Evolutionary conservation across 345 rosid species (phyloP).

Genomic region (Aegle marmelos): DNA sequence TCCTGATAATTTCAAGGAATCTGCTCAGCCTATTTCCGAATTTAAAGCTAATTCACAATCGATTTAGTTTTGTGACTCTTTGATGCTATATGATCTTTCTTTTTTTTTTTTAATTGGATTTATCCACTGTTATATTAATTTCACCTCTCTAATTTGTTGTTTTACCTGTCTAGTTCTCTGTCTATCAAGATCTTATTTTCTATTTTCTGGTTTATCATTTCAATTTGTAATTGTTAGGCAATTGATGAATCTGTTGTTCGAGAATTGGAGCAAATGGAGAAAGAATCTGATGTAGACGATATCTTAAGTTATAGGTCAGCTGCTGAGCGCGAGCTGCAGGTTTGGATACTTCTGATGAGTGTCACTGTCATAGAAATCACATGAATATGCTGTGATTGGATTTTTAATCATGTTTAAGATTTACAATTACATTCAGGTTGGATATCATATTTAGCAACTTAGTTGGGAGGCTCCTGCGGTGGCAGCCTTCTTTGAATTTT

Average conservation of each 20-base stretch:
- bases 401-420: background rate
- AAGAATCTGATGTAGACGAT: slow-evolving; percentile 76
- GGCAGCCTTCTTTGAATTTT: background rate
- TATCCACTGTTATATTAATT: background rate
- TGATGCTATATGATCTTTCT: background rate
- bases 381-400: background rate
- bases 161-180: background rate
- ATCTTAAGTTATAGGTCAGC: slow-evolving; percentile 78
- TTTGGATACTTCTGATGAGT: slow-evolving; percentile 30
- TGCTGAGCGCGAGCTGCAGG: slow-evolving; percentile 89
- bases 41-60: background rate
- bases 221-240: slow-evolving; percentile 41
- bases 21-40: background rate
- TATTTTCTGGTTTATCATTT: slow-evolving; percentile 19
- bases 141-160: background rate
- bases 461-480: background rate
- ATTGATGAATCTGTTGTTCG: slow-evolving; percentile 56
- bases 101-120: background rate
- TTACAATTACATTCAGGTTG: background rate
- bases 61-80: background rate
- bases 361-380: background rate
- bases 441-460: background rate
- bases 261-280: slow-evolving; percentile 89
- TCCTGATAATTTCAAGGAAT: background rate
- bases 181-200: slow-evolving; percentile 10